Conservation (phyloP, 176 grass and related monocot species). For the Rhynchospora pubera region DNA sequence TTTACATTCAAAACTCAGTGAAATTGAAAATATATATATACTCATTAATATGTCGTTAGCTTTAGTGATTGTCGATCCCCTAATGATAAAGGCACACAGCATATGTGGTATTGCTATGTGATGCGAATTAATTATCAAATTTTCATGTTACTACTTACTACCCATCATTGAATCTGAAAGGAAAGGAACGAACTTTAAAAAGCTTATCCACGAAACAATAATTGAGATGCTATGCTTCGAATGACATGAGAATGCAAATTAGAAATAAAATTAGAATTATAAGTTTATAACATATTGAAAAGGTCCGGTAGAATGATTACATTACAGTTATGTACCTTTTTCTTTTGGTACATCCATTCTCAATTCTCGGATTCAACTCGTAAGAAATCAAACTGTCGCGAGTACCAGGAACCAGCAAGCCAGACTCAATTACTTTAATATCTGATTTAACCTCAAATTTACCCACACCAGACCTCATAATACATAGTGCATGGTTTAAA, state of each 20-base stretch:
- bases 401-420: not conserved
- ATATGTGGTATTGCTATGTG: not conserved
- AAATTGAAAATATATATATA: not conserved
- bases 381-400: not conserved
- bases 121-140: not conserved
- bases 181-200: too few relatives aligned
- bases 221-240: not conserved
- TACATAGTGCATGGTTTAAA: constrained; percentile 5
- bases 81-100: too few relatives aligned
- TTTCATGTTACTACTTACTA: not conserved
- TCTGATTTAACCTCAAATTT: not conserved
- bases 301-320: not conserved
- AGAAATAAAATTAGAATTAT: not conserved
- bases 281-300: too few relatives aligned
- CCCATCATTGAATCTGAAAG: not conserved
- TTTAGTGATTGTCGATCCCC: too few relatives aligned
- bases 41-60: not conserved
- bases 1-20: not conserved
- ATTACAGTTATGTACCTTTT: constrained; percentile 4
- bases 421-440: not conserved
- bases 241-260: not conserved
- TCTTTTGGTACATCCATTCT: not conserved
- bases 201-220: not conserved
- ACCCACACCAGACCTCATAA: not conserved
- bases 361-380: not conserved